Base-by-base conservation (phyloP, 495 filamentous ascomycete genomes). In the Xylaria telfairii region DNA sequence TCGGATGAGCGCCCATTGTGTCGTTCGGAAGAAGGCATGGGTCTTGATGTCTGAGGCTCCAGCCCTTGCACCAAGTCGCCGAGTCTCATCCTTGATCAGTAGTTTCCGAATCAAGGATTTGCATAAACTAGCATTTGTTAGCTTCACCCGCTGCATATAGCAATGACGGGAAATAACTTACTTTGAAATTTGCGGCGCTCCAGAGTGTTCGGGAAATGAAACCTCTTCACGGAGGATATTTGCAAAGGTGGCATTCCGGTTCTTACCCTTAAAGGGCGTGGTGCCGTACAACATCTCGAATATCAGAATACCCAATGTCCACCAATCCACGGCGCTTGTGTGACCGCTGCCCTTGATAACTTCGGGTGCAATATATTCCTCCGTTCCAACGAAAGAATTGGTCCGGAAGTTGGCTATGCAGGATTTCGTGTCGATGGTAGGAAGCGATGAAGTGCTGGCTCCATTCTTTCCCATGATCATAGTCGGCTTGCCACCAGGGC, bases 231-330 rank as follows among this genome's bases (percentile, higher is more conserved):
- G 86, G 65, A 99, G 84, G 72, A 99, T 99, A 76, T 98, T 99
- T 37, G 94, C 96, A 82, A 99, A 99, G 0, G 96, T 99, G 19
- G 93, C 93, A 77, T 98, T 99, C 42, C 96, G 90, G 81, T 97
- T 99, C 89, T 99, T 98, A 73, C 96, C 96, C 83, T 99, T 99
- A 88, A 99, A 99, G 0, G 96, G 96, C 1, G 96, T 99, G 3
- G 95, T 98, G 26, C 96, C 96, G 81, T 92, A 98, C n/a, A 99
- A 84, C 96, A 99, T 99, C 80, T 99, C 96, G 73, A 97, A 99
- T 67, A 98, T 92, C 74, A 99, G 81, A 67, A 99, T 98, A 24
- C 96, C 96, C 12, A 99, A 83, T 3, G 96, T 99, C 96, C 96
- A 99, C 96, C 96, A 99, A 80, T 99, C 96, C 2, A 99, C 96